phyloP scores from a whole-genome alignment of 768 basidiomycete genomes.

The Lactifluus piperatus region DNA sequence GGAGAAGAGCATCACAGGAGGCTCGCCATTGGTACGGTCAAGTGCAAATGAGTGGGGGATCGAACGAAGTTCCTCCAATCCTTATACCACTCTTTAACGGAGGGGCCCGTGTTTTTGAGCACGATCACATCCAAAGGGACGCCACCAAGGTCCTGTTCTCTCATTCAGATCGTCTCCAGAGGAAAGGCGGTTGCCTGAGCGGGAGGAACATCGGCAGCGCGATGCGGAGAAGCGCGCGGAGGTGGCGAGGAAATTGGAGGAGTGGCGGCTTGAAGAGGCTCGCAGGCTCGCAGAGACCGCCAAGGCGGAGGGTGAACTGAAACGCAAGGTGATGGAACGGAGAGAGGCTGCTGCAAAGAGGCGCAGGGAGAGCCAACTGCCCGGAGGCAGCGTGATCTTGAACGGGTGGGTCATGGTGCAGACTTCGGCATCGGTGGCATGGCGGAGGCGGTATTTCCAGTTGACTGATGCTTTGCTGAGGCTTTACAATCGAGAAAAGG shows the following conservation, averaged over 20 bases:
- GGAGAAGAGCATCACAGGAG: constrained; percentile 12
- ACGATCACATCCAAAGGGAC: constrained; percentile 7
- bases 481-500: no score
- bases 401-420: no score
- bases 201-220: constrained; percentile 3
- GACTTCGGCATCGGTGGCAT: no score
- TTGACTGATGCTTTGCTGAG: no score
- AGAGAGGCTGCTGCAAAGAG: constrained; percentile 3
- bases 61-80: constrained; percentile 17
- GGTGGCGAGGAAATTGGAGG: constrained; percentile 1
- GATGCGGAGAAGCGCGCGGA: constrained; percentile 12
- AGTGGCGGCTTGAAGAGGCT: constrained; percentile 7
- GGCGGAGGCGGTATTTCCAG: no score
- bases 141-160: constrained; percentile 1
- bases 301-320: constrained; percentile 12
- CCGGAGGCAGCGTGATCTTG: no score
- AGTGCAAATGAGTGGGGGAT: constrained; percentile 17
- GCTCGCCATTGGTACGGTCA: constrained; percentile 3
- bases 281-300: neutral
- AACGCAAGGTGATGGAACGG: neutral
- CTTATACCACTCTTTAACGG: constrained; percentile 16
- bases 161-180: neutral
- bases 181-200: neutral
- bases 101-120: neutral
- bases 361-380: no score